Evolutionary conservation across 352 stramenopile species (phyloP).

Genomic region (Phytophthora pisi): DNA sequence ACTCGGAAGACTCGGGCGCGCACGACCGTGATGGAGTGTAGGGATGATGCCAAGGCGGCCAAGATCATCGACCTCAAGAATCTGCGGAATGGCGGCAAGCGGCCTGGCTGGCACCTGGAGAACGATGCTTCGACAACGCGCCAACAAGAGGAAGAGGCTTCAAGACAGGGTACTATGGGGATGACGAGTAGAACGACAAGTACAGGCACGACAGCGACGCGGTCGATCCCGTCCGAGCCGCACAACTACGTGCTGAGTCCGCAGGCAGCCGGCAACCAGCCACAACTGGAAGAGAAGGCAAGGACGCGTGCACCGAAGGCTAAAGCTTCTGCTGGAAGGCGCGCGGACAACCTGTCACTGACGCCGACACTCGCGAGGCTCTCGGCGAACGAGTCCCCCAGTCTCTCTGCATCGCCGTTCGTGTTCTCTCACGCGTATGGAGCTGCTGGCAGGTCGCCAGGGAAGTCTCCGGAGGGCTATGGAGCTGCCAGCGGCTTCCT

Average conservation of each 20-base stretch:
- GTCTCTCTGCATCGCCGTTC: slow-evolving; percentile 34
- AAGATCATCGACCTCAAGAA: slow-evolving; percentile 46
- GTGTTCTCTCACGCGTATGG: slow-evolving; percentile 8
- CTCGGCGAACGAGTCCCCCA: slow-evolving; percentile 26
- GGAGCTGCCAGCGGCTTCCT: slow-evolving; percentile 22
- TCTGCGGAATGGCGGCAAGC: slow-evolving; percentile 21
- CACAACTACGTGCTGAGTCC: slow-evolving; percentile 26
- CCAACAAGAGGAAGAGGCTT: slow-evolving; percentile 13
- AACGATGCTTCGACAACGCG: not conserved
- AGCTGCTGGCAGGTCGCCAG: slow-evolving; percentile 11
- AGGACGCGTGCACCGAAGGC: not conserved
- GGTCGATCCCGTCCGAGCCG: slow-evolving; percentile 26
- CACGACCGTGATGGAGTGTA: slow-evolving; percentile 39
- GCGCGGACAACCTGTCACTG: slow-evolving; percentile 32
- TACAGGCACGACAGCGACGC: slow-evolving; percentile 28
- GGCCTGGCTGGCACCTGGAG: slow-evolving; percentile 19
- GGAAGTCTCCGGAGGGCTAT: slow-evolving; percentile 25
- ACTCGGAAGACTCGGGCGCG: slow-evolving; percentile 35
- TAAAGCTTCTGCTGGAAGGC: slow-evolving; percentile 6
- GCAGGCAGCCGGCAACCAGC: not conserved
- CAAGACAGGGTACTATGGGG: slow-evolving; percentile 14
- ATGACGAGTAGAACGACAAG: slow-evolving; percentile 26
- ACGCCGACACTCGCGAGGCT: slow-evolving; percentile 36
- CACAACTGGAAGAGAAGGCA: slow-evolving; percentile 5
- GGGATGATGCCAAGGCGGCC: slow-evolving; percentile 26